Evolutionary conservation across 495 filamentous ascomycete species (phyloP).

Genomic region (Ramalina peruviana): DNA sequence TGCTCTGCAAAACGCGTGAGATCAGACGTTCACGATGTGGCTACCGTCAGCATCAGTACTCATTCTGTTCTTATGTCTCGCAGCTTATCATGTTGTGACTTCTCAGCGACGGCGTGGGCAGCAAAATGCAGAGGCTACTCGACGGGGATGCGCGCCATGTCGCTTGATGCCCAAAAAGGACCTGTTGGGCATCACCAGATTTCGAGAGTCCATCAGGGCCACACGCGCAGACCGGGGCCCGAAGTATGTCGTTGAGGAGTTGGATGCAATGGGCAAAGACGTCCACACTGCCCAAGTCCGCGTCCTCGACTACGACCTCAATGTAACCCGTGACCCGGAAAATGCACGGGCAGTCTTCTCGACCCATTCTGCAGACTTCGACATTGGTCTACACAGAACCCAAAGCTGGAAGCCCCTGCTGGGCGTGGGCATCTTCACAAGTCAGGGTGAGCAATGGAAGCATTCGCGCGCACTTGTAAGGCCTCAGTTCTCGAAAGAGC

Average conservation of each 20-base stretch:
- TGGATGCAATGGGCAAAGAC: slow-evolving; percentile 7
- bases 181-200: slow-evolving; percentile 6
- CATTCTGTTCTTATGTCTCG: no score
- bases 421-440: slow-evolving; percentile 68
- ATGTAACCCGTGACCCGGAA: slow-evolving; percentile 35
- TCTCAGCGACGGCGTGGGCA: slow-evolving; percentile 4
- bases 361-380: slow-evolving; percentile 52
- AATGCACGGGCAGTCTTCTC: slow-evolving; percentile 69
- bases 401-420: slow-evolving; percentile 57
- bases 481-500: slow-evolving; percentile 72
- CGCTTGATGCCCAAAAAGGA: slow-evolving; percentile 5
- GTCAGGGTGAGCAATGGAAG: slow-evolving; percentile 64
- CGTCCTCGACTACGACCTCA: slow-evolving; percentile 4
- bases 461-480: slow-evolving; percentile 59
- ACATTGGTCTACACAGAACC: slow-evolving; percentile 59
- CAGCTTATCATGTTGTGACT: slow-evolving; percentile 1
- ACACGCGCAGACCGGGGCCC: slow-evolving; percentile 8
- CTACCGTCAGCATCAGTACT: no score
- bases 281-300: slow-evolving; percentile 5
- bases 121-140: slow-evolving; percentile 6
- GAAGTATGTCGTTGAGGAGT: slow-evolving; percentile 4
- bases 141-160: slow-evolving; percentile 7
- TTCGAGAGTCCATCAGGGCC: slow-evolving; percentile 7
- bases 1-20: no score
- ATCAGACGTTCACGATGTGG: no score